Evolutionary conservation across 768 basidiomycete species (phyloP).

Genomic region (Termitomyces sp.): DNA sequence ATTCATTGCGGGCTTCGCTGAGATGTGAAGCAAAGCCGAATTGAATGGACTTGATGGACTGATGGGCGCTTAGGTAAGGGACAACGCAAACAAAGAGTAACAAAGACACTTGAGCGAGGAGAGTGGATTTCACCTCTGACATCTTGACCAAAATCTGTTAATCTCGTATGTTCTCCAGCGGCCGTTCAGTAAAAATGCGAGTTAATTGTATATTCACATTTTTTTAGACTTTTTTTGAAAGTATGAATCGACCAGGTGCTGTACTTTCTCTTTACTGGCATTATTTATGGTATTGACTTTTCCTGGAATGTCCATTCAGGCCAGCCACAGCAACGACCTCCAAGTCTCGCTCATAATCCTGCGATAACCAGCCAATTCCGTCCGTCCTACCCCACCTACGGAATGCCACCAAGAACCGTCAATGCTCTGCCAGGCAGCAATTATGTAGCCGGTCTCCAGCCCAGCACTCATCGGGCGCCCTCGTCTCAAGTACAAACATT

Average conservation of each 20-base stretch:
- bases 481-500: constrained; percentile 48
- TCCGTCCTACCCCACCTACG: constrained; percentile 46
- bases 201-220: constrained; percentile 7
- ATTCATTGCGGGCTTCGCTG: no score
- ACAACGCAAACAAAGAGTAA: constrained; percentile 34
- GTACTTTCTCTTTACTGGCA: constrained; percentile 14
- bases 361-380: constrained; percentile 61
- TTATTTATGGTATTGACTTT: constrained; percentile 15
- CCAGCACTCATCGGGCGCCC: constrained; percentile 55
- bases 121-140: constrained; percentile 11
- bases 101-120: constrained; percentile 23
- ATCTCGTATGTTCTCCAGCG: constrained; percentile 6
- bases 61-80: constrained; percentile 14
- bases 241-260: constrained; percentile 60
- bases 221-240: constrained; percentile 27
- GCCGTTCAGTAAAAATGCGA: background rate
- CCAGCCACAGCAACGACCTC: constrained; percentile 79
- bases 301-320: constrained; percentile 36
- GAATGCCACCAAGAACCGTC: constrained; percentile 56
- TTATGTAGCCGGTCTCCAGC: constrained; percentile 54
- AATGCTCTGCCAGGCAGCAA: constrained; percentile 40
- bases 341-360: constrained; percentile 64
- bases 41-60: no score
- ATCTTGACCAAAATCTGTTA: constrained; percentile 12
- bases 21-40: no score